Conservation (phyloP, 1,284 basidiomycete genomes). For the Irpex sp. region DNA sequence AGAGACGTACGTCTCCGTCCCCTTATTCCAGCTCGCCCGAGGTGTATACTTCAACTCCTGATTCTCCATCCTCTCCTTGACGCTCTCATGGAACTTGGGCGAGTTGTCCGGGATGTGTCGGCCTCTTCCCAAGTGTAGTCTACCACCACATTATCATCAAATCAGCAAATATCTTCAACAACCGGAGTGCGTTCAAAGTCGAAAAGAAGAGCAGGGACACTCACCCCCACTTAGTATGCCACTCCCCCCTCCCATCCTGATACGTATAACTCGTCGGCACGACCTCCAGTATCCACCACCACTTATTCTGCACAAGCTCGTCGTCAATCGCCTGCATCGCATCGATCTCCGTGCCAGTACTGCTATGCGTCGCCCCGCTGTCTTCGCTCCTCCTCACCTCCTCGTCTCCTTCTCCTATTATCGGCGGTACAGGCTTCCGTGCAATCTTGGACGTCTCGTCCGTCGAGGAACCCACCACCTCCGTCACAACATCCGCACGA, state of each 20-base stretch:
- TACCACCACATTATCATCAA: conserved; percentile 8
- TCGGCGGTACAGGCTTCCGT: too few relatives aligned
- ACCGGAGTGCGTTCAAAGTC: neutral
- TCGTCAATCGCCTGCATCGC: conserved; percentile 34
- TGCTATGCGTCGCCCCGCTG: conserved; percentile 2
- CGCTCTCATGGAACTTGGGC: conserved; percentile 51
- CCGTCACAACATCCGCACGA: neutral
- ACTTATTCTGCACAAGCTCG: conserved; percentile 23
- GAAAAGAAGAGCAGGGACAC: conserved; percentile 11
- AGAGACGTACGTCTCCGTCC: conserved; percentile 45
- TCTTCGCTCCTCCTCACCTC: conserved; percentile 1
- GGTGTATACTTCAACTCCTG: conserved; percentile 45
- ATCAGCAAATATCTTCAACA: neutral
- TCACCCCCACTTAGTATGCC: conserved; percentile 32
- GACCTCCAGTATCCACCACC: conserved; percentile 44
- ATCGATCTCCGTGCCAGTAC: conserved; percentile 18
- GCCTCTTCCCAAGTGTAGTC: conserved; percentile 44
- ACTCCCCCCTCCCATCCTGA: conserved; percentile 32
- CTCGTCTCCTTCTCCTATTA: neutral
- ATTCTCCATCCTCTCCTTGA: conserved; percentile 46
- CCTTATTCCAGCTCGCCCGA: conserved; percentile 41
- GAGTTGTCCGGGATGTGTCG: conserved; percentile 36
- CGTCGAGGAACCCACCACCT: neutral
- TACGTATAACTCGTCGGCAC: conserved; percentile 32
- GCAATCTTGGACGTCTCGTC: too few relatives aligned